A percentile compares a stretch with the other conserved stretches of the same genome.
Conservation (phyloP, 192 early-diverging fungal species). For the Backusella luteola region DNA sequence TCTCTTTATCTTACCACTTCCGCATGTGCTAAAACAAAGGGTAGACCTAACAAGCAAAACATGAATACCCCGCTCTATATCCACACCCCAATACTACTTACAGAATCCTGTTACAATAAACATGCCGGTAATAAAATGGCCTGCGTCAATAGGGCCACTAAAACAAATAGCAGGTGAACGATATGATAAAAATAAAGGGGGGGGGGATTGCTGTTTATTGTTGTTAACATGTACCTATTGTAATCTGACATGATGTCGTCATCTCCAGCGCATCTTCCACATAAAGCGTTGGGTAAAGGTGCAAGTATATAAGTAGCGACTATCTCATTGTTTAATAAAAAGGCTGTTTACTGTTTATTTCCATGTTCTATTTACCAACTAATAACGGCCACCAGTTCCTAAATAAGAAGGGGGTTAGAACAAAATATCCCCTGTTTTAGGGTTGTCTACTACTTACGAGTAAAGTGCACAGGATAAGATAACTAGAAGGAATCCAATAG, state of each 20-base stretch:
- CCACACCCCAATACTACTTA: conserved; percentile 28
- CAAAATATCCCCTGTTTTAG: background rate
- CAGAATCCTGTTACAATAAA: conserved; percentile 92
- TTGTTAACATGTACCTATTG: conserved; percentile 36
- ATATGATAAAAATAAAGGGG: background rate
- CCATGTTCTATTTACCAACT: conserved; percentile 52
- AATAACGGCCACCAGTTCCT: conserved; percentile 96
- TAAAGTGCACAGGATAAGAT: conserved; percentile 95
- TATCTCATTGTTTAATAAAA: conserved; percentile 11
- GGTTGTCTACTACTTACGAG: conserved; percentile 51
- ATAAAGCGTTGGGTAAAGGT: conserved; percentile 88
- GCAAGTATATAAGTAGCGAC: conserved; percentile 92
- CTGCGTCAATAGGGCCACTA: conserved; percentile 57
- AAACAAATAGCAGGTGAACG: background rate
- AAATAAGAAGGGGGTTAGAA: background rate
- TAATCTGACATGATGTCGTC: conserved; percentile 71
- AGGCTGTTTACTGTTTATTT: background rate
- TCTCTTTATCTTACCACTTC: conserved; percentile 53
- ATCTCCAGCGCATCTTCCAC: conserved; percentile 64
- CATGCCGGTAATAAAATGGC: conserved; percentile 87
- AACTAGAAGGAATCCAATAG: conserved; percentile 86
- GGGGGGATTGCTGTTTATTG: background rate
- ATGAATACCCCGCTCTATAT: background rate
- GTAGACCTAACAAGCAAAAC: conserved; percentile 53
- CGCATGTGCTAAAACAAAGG: conserved; percentile 80